phyloP scores from a whole-genome alignment of 2,329 filamentous ascomycete genomes.

The Phyllosticta citriasiana region DNA sequence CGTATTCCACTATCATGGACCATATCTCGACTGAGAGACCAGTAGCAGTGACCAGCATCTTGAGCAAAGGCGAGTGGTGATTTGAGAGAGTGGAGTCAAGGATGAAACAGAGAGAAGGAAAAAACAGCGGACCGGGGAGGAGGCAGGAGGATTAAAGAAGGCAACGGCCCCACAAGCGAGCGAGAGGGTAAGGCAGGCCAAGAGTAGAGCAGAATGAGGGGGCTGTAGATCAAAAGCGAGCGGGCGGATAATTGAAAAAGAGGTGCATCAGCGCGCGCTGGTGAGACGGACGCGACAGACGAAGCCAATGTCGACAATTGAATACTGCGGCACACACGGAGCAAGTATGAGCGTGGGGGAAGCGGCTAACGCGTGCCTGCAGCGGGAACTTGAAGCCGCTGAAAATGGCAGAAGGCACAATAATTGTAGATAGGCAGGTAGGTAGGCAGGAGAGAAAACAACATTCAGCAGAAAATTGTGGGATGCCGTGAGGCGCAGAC shows the following conservation, averaged over 20 bases:
- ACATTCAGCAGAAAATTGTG: background rate
- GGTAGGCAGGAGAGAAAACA: too few species aligned
- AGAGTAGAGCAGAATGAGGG: background rate
- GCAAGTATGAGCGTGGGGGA: background rate
- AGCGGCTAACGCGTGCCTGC: background rate
- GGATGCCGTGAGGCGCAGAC: background rate
- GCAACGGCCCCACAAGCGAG: background rate
- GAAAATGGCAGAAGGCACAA: background rate
- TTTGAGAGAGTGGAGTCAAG: background rate
- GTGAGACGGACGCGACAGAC: background rate
- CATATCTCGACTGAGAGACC: slow-evolving; percentile 26
- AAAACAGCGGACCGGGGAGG: background rate
- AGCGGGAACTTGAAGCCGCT: background rate
- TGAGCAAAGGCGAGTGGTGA: slow-evolving; percentile 10
- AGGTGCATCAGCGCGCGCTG: background rate
- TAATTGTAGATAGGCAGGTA: background rate
- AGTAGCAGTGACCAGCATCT: slow-evolving; percentile 24
- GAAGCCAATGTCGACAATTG: background rate
- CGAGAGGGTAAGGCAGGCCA: background rate
- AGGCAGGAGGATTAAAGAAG: background rate
- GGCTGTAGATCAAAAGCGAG: background rate
- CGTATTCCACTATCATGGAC: slow-evolving; percentile 10
- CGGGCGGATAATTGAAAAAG: background rate
- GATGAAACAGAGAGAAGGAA: background rate
- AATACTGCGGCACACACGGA: background rate